Conservation (phyloP, 768 basidiomycete genomes). For the Mycena floridula region DNA sequence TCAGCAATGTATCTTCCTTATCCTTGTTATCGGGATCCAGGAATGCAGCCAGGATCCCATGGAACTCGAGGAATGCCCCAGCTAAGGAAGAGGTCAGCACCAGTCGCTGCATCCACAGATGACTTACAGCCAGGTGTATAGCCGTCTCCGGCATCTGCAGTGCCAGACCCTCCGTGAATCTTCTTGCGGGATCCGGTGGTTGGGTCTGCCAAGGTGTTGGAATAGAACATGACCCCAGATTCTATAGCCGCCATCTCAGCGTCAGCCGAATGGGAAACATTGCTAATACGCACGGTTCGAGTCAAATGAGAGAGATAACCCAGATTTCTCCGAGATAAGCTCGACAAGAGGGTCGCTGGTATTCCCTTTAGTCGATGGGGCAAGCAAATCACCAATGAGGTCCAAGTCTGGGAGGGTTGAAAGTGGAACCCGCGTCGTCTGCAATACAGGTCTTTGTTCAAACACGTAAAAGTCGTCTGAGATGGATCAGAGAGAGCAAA, state of each 20-base stretch:
- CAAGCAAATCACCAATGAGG: constrained; percentile 36
- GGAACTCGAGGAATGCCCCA: constrained; percentile 65
- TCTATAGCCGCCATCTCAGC: constrained; percentile 34
- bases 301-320: constrained; percentile 54
- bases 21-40: constrained; percentile 50
- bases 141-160: constrained; percentile 50
- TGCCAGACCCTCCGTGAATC: constrained; percentile 73
- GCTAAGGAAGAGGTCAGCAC: constrained; percentile 25
- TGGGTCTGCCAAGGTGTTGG: constrained; percentile 46
- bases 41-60: constrained; percentile 64
- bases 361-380: too few relatives aligned
- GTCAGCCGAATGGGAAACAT: background rate
- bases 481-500: constrained; percentile 3
- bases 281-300: constrained; percentile 56
- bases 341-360: constrained; percentile 44
- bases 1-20: constrained; percentile 59
- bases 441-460: constrained; percentile 26
- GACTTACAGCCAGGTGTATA: constrained; percentile 53
- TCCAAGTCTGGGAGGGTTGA: constrained; percentile 37
- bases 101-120: background rate
- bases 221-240: constrained; percentile 71
- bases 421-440: constrained; percentile 37
- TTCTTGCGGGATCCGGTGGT: constrained; percentile 55
- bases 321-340: constrained; percentile 51
- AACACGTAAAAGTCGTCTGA: constrained; percentile 68